phyloP scores from a whole-genome alignment of 371 early-diverging fungal species.

The Basidiobolus meristosporus region DNA sequence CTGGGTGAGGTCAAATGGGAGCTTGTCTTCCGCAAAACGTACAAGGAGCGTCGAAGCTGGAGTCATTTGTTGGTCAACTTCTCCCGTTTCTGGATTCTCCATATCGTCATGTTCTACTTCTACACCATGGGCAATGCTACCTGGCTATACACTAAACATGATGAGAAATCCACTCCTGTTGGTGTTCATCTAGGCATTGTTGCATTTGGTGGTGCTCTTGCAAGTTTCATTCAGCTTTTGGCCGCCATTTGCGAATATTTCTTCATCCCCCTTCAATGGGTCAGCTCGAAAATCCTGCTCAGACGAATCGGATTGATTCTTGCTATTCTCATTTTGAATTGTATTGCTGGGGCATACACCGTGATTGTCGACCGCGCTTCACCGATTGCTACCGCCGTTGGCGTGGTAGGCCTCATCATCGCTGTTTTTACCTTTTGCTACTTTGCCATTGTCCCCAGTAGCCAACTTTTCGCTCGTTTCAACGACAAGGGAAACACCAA shows the following conservation, averaged over 20 bases:
- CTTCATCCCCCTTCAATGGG: conserved; percentile 43
- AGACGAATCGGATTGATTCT: conserved; percentile 34
- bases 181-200: conserved; percentile 41
- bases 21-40: conserved; percentile 59
- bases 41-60: conserved; percentile 70
- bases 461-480: conserved; percentile 31
- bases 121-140: conserved; percentile 28
- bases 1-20: conserved; percentile 52
- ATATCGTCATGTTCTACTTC: conserved; percentile 65
- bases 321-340: conserved; percentile 35
- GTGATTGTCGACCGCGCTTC: conserved; percentile 20
- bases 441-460: conserved; percentile 45
- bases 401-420: conserved; percentile 37
- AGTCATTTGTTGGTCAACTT: conserved; percentile 75
- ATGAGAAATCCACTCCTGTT: conserved; percentile 17
- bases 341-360: conserved; percentile 48
- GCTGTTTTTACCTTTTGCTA: conserved; percentile 40
- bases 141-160: conserved; percentile 18
- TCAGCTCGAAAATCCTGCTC: conserved; percentile 28
- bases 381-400: conserved; percentile 26
- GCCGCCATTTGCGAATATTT: conserved; percentile 48
- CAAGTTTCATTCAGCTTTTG: conserved; percentile 38
- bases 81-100: conserved; percentile 73
- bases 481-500: conserved; percentile 15
- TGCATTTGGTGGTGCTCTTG: conserved; percentile 57